These are phyloP conservation scores for Apiosordaria backusii DNA, from an alignment of 495 filamentous ascomycete genomes.

Conservation along the genomic window DNA sequence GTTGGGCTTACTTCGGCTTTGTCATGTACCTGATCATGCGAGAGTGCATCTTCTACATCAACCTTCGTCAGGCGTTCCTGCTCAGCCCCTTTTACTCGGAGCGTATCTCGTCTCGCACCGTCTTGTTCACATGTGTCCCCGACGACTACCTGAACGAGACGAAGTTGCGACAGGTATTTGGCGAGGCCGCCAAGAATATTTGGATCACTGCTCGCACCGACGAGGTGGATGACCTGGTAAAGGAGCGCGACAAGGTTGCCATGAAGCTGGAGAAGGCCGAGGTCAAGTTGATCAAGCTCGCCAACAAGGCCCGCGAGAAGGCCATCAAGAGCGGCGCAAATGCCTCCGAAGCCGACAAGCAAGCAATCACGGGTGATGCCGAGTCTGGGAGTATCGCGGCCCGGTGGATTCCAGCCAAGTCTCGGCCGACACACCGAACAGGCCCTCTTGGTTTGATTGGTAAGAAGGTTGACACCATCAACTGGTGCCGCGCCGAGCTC, in stretches of 20 bases:
- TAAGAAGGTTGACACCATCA: constrained; percentile 92
- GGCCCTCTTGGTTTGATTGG: constrained; percentile 73
- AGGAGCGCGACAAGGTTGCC: constrained; percentile 77
- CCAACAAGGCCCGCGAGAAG: constrained; percentile 74
- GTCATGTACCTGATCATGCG: constrained; percentile 86
- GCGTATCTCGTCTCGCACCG: constrained; percentile 89
- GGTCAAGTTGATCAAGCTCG: constrained; percentile 77
- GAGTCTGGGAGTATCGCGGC: constrained; percentile 76
- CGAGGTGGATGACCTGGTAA: constrained; percentile 78
- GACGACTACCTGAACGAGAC: constrained; percentile 65
- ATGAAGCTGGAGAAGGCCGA: constrained; percentile 87
- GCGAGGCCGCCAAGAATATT: constrained; percentile 70
- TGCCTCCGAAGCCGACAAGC: constrained; percentile 46
- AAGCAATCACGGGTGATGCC: constrained; percentile 46
- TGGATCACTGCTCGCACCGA: constrained; percentile 82
- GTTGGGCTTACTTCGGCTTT: constrained; percentile 78
- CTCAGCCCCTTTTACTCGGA: constrained; percentile 82
- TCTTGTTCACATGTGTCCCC: constrained; percentile 87
- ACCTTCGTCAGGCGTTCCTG: constrained; percentile 90
- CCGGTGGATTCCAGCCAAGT: constrained; percentile 71
- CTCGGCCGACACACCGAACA: constrained; percentile 81
- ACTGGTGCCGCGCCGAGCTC: constrained; percentile 84
- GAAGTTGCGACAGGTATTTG: constrained; percentile 75
- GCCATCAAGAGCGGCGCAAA: constrained; percentile 64
- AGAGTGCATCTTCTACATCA: constrained; percentile 92